Conservation (phyloP, 768 basidiomycete species). For the Lentinula edodes region DNA sequence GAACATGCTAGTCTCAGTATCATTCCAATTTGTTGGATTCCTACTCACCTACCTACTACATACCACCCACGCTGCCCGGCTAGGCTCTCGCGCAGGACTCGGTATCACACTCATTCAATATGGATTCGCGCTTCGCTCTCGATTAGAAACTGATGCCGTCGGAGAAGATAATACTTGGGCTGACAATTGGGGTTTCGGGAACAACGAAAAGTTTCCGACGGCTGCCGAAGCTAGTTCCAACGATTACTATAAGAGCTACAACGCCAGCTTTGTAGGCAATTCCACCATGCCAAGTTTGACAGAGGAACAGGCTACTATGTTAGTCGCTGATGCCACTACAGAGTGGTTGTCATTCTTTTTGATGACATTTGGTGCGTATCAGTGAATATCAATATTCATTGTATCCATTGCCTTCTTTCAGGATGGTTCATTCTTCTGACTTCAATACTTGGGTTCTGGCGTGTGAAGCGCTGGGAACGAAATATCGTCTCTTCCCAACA, state of each 20-base stretch:
- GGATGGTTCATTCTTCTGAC: conserved; percentile 89
- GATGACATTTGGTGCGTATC: conserved; percentile 72
- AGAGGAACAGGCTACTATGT: conserved; percentile 30
- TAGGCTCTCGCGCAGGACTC: conserved; percentile 89
- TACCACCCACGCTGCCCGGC: conserved; percentile 88
- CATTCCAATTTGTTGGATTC: conserved; percentile 97
- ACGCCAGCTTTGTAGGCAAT: conserved; percentile 20
- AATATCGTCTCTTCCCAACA: conserved; percentile 58
- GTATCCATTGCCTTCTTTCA: conserved; percentile 10
- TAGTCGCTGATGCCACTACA: conserved; percentile 64
- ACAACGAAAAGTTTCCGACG: conserved; percentile 33
- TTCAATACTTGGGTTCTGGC: conserved; percentile 85
- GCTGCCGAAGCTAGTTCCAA: conserved; percentile 37
- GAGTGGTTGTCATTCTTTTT: conserved; percentile 96
- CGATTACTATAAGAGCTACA: conserved; percentile 10
- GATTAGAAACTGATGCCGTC: conserved; percentile 34
- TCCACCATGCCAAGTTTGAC: conserved; percentile 17
- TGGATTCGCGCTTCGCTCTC: conserved; percentile 72
- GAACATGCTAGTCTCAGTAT: conserved; percentile 89
- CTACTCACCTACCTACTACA: conserved; percentile 90
- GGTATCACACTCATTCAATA: conserved; percentile 97
- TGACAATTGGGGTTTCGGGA: conserved; percentile 24
- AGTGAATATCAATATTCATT: conserved; percentile 10
- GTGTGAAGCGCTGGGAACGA: conserved; percentile 85
- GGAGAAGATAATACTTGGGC: conserved; percentile 15